Conservation (phyloP, 805 yeast genomes). For the Nakazawaea molendinolei region DNA sequence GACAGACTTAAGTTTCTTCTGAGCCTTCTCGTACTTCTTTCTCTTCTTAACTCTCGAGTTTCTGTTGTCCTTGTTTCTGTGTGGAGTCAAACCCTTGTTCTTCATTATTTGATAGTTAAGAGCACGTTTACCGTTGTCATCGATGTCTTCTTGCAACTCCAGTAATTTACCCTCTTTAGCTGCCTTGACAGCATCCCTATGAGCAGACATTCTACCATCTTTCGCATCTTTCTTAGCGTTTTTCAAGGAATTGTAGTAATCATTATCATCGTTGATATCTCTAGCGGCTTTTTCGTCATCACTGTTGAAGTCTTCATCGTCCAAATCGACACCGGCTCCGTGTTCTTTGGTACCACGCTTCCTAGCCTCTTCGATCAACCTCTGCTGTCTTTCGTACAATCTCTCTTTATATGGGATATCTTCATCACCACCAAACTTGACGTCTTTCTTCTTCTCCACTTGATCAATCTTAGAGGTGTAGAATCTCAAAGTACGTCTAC, state of each 20-base stretch:
- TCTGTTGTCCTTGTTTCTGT: constrained; percentile 87
- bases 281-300: constrained; percentile 40
- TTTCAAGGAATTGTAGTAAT: constrained; percentile 53
- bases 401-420: constrained; percentile 92
- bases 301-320: constrained; percentile 39
- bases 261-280: constrained; percentile 42
- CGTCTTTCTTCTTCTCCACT: constrained; percentile 55
- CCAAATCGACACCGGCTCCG: constrained; percentile 48
- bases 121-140: constrained; percentile 87
- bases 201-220: constrained; percentile 53
- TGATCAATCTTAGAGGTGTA: constrained; percentile 96
- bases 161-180: constrained; percentile 80
- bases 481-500: constrained; percentile 81
- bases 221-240: constrained; percentile 40
- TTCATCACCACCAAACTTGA: constrained; percentile 68
- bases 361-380: constrained; percentile 83
- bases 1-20: constrained; percentile 86
- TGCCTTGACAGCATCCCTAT: constrained; percentile 65
- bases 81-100: constrained; percentile 93
- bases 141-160: constrained; percentile 61
- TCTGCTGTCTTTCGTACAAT: constrained; percentile 80
- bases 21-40: constrained; percentile 90
- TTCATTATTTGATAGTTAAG: constrained; percentile 90
- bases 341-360: constrained; percentile 57
- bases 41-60: constrained; percentile 98